Evolutionary conservation across 805 yeast genomes (phyloP).

Genomic region (Wickerhamomyces rabaulensis): DNA sequence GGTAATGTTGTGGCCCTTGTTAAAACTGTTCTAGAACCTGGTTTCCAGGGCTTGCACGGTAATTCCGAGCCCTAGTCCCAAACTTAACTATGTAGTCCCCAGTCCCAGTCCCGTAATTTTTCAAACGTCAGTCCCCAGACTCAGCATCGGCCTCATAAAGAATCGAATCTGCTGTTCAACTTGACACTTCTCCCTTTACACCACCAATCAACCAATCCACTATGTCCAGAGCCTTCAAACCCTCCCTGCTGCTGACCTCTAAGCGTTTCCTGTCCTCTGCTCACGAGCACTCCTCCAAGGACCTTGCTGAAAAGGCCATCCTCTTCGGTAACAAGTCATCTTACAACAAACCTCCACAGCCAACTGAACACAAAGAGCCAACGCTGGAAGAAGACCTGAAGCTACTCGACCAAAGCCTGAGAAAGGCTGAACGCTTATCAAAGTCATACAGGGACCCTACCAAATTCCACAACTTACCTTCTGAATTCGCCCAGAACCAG

Average conservation of each 20-base stretch:
- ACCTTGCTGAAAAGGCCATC: constrained; percentile 19
- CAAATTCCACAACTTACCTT: constrained; percentile 36
- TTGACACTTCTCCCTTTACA: not conserved
- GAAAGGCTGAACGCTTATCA: constrained; percentile 21
- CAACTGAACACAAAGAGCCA: not conserved
- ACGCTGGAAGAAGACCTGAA: constrained; percentile 11
- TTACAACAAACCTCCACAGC: not conserved
- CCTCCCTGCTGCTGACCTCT: not conserved
- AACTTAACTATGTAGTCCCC: too few species aligned
- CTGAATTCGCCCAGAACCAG: constrained; percentile 57
- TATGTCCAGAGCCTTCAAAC: not conserved
- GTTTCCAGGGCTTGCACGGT: not conserved
- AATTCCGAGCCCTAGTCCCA: not conserved
- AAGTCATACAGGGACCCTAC: constrained; percentile 14
- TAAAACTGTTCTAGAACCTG: not conserved
- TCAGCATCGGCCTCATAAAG: not conserved
- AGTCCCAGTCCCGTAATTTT: too few species aligned
- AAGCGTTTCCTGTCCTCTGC: constrained; percentile 16
- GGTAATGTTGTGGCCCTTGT: not conserved
- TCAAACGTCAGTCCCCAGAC: not conserved
- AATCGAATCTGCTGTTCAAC: not conserved
- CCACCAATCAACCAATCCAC: not conserved
- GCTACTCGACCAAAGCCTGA: constrained; percentile 20
- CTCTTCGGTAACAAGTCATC: constrained; percentile 10
- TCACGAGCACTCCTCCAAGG: constrained; percentile 18